These are phyloP conservation scores for Candida sphagnicola DNA, from an alignment of 805 yeast species.

Conservation along the genomic window DNA sequence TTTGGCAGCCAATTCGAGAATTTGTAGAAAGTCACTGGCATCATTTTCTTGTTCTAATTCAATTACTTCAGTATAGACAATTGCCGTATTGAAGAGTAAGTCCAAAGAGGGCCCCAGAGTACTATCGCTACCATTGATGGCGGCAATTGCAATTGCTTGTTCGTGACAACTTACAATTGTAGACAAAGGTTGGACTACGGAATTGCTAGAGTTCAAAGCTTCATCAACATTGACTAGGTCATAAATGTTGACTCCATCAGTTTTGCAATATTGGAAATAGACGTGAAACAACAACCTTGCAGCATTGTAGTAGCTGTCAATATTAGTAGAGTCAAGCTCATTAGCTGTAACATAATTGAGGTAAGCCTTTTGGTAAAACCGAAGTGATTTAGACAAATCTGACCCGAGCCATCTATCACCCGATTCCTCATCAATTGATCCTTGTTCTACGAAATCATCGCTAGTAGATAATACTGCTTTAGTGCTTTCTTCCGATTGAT, in stretches of 20 bases:
- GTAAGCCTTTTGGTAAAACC: constrained; percentile 62
- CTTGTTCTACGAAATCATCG: constrained; percentile 54
- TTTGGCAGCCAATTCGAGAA: constrained; percentile 13
- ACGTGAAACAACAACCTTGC: constrained; percentile 58
- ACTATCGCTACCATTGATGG: not conserved
- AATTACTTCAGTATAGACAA: constrained; percentile 45
- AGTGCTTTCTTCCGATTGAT: not conserved
- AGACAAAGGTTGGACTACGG: constrained; percentile 38
- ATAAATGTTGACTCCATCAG: constrained; percentile 40
- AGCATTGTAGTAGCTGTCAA: constrained; percentile 57
- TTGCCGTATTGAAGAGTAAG: constrained; percentile 42
- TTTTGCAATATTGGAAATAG: constrained; percentile 45
- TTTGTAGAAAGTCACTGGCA: constrained; percentile 10
- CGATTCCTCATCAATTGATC: constrained; percentile 61
- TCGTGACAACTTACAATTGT: constrained; percentile 38
- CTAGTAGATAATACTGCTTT: constrained; percentile 32
- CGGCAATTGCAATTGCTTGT: constrained; percentile 22
- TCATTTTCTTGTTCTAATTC: constrained; percentile 29
- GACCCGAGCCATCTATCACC: constrained; percentile 73
- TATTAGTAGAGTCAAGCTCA: constrained; percentile 9
- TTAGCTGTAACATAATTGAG: constrained; percentile 38
- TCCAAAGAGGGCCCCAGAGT: constrained; percentile 36
- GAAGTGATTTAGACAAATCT: constrained; percentile 57
- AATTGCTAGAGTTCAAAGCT: constrained; percentile 21
- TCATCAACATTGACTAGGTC: constrained; percentile 30